Conservation (phyloP, 257 asterid species). For the Oldenlandia corymbosa region DNA sequence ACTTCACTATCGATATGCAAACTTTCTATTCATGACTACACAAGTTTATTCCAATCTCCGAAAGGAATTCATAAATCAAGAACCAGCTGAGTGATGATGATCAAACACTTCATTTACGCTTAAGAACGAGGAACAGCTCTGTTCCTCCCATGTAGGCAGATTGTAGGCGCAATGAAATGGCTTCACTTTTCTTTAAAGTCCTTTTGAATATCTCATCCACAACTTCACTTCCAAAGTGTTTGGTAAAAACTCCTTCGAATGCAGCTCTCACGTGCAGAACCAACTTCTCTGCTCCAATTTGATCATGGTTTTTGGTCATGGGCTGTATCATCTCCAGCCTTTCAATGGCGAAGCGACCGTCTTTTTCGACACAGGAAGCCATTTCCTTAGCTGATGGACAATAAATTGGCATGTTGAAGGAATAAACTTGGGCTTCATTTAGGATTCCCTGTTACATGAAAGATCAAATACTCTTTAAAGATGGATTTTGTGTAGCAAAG, state of each 20-base stretch:
- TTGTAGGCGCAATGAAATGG: constrained; percentile 4
- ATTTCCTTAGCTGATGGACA: constrained; percentile 37
- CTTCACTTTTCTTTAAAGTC: constrained; percentile 10
- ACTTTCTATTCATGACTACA: too few relatives aligned
- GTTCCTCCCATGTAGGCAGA: not conserved
- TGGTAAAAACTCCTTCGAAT: constrained; percentile 15
- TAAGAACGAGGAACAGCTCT: constrained; percentile 24
- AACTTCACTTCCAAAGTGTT: constrained; percentile 22
- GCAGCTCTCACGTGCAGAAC: constrained; percentile 22
- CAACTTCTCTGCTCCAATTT: not conserved
- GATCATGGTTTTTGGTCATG: not conserved
- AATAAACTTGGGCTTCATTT: constrained; percentile 29
- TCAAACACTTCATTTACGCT: constrained; percentile 26
- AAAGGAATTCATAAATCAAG: too few relatives aligned
- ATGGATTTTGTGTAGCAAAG: not conserved
- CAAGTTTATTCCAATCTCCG: too few relatives aligned
- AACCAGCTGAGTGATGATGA: too few relatives aligned
- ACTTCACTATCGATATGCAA: too few relatives aligned
- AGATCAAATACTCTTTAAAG: not conserved
- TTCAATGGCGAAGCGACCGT: constrained; percentile 31
- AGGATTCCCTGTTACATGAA: constrained; percentile 33
- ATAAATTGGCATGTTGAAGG: constrained; percentile 51
- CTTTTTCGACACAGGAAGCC: constrained; percentile 26
- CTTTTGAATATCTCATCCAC: constrained; percentile 24
- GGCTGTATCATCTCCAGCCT: constrained; percentile 27